Conservation (phyloP, 345 rosid genomes). For the Arabidopsis thaliana region TAIR10.1 NC_003076.8:22959001-22959500, state of each 20-base stretch:
- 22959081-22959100: conserved; percentile 93
- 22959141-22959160: conserved; percentile 98
- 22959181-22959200: conserved; percentile 29
- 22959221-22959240: conserved; percentile 16
- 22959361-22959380: conserved; percentile 27
- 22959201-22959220: conserved; percentile 10
- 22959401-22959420: conserved; percentile 21
- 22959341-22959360: conserved; percentile 51
- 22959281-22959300: conserved; percentile 61
- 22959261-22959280: conserved; percentile 61
- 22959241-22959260: conserved; percentile 90
- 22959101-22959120: conserved; percentile 89
- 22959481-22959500: conserved; percentile 71
- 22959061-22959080: conserved; percentile 95
- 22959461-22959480: conserved; percentile 85
- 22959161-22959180: conserved; percentile 70
- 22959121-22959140: conserved; percentile 98
- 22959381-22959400: not conserved
- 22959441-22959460: conserved; percentile 98
- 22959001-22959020: conserved; percentile 6
- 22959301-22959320: conserved; percentile 93
- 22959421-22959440: conserved; percentile 86
- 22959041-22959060: conserved; percentile 27
- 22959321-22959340: conserved; percentile 85
- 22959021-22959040: not conserved